phyloP scores from a whole-genome alignment of 371 early-diverging fungal species.

The Lichtheimia corymbifera region DNA sequence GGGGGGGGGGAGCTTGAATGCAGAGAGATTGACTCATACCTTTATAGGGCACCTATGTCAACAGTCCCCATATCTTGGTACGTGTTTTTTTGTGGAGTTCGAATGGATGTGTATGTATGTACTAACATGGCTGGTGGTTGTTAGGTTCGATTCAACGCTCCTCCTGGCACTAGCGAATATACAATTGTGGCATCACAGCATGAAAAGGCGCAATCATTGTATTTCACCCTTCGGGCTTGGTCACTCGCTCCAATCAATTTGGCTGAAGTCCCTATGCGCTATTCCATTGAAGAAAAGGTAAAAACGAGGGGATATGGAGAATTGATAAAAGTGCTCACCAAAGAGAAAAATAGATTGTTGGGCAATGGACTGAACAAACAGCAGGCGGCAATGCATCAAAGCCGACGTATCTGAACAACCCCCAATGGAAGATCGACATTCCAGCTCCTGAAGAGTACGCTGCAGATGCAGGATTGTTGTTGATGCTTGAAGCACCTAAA shows the following conservation, averaged over 20 bases:
- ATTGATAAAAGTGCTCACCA: background rate
- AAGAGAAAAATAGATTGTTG: slow-evolving; percentile 38
- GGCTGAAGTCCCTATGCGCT: slow-evolving; percentile 64
- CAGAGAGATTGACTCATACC: background rate
- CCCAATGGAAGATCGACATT: slow-evolving; percentile 72
- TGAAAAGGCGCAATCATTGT: slow-evolving; percentile 66
- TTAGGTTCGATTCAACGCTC: slow-evolving; percentile 68
- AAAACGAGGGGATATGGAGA: background rate
- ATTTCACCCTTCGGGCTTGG: slow-evolving; percentile 76
- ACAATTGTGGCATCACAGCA: slow-evolving; percentile 84
- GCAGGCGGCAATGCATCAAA: slow-evolving; percentile 79
- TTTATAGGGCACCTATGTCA: slow-evolving; percentile 75
- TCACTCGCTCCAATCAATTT: slow-evolving; percentile 69
- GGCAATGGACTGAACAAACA: slow-evolving; percentile 77
- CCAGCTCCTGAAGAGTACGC: slow-evolving; percentile 22
- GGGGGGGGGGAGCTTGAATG: background rate
- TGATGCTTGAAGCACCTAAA: slow-evolving; percentile 71
- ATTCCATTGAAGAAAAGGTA: slow-evolving; percentile 62
- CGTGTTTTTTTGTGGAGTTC: slow-evolving; percentile 3
- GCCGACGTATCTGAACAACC: slow-evolving; percentile 74
- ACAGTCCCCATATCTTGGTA: slow-evolving; percentile 82
- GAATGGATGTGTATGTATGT: background rate
- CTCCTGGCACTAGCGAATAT: slow-evolving; percentile 61
- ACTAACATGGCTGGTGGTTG: background rate
- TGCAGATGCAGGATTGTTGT: slow-evolving; percentile 29